Base-by-base conservation (phyloP, 371 early-diverging fungal species). In the Apophysomyces variabilis region DNA sequence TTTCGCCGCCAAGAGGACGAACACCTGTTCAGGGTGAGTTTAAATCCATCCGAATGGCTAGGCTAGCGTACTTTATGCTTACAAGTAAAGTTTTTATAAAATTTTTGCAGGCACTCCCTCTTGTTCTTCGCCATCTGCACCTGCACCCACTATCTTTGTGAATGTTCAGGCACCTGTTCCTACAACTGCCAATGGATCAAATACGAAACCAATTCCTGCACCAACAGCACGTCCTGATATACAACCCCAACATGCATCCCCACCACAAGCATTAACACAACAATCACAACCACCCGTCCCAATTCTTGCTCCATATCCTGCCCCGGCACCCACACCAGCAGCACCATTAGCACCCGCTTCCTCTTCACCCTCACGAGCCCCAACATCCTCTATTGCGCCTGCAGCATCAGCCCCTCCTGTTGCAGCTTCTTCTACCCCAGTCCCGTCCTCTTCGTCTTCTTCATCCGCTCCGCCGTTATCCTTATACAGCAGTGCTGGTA, bases 401-500 rank as follows among this genome's bases (percentile, higher is more conserved):
- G 32, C 32, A 26, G 32, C 32, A 3, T 26, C 32, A 26, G 32
- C 32, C 32, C 32, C 32, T 26, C 32, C 32, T 26, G 32, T 3
- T 26, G 32, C 32, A 26, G 3, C 32, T 26, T 26, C 32, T 26
- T 26, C 32, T 26, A 26, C 32, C 32, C 32, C 32, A 26, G 32
- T 26, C 32, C 32, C 32, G 3, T 26, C 32, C 32, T 26, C 32
- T 26, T 26, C 32, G 32, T 26, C 32, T 26, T 26, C 32, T 26
- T 26, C 32, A 26, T 26, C 32, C 32, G 32, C 32, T 26, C 60
- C 60, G 5, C 63, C 77, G 1, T 62, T 71, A 14, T 72, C 73
- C 0, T 45, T 79, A 1, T 73, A 72, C n/a, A 75, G 62, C 64
- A 58, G 70, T 7, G 71, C 70, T 32, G 79, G 73, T 4, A 84